These are phyloP conservation scores for Singerocomus inundabilis DNA, from an alignment of 1,284 basidiomycete genomes.

Conservation along the genomic window DNA sequence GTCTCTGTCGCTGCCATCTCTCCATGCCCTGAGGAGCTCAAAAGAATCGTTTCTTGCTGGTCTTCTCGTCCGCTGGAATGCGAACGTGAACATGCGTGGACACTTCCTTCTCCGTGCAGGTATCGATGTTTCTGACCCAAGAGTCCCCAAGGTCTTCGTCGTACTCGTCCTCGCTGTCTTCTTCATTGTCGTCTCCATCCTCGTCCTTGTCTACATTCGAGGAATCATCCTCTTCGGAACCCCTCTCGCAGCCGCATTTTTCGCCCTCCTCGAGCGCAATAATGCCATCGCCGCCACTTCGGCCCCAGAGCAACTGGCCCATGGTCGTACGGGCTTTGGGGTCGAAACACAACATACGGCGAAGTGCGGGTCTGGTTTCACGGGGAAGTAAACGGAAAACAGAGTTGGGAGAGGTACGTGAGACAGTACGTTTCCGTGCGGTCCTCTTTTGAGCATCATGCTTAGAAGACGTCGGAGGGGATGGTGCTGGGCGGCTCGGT, in stretches of 20 bases:
- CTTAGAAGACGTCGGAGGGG: conserved; percentile 18
- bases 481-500: conserved; percentile 23
- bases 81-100: conserved; percentile 67
- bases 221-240: conserved; percentile 28
- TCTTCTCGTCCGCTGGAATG: conserved; percentile 70
- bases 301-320: conserved; percentile 87
- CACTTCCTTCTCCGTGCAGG: conserved; percentile 59
- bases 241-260: conserved; percentile 60
- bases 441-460: conserved; percentile 20
- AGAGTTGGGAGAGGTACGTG: conserved; percentile 84
- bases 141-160: conserved; percentile 74
- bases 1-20: not conserved
- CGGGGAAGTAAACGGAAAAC: conserved; percentile 97
- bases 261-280: conserved; percentile 42
- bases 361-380: conserved; percentile 84
- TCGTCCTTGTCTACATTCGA: conserved; percentile 10
- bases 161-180: conserved; percentile 56
- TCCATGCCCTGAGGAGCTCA: conserved; percentile 27
- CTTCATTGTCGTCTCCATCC: conserved; percentile 8
- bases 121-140: conserved; percentile 74
- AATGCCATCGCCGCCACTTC: conserved; percentile 69
- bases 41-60: conserved; percentile 68
- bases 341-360: conserved; percentile 93
- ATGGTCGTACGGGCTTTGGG: conserved; percentile 89
- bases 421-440: conserved; percentile 58